Percentiles rank a stretch among this genome's conserved stretches.
phyloP scores from a whole-genome alignment of 495 filamentous ascomycete genomes.

The Penicillium daleae region DNA sequence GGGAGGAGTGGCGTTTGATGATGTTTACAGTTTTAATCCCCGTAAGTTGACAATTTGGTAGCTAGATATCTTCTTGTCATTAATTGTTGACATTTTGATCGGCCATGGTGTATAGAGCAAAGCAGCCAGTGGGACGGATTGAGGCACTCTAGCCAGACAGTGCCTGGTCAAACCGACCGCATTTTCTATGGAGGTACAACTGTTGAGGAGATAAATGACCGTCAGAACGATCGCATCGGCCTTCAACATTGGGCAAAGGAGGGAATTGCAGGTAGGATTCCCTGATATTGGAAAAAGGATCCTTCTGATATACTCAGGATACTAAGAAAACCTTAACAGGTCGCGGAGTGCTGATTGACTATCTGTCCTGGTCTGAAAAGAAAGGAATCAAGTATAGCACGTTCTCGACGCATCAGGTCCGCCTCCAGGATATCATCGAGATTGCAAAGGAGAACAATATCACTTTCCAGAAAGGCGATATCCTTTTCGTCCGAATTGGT shows the following conservation, averaged over 20 bases:
- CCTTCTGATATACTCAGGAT: too few species aligned
- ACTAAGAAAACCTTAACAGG: slow-evolving; percentile 30
- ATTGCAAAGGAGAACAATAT: slow-evolving; percentile 41
- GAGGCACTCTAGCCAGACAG: slow-evolving; percentile 51
- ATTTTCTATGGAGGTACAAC: slow-evolving; percentile 57
- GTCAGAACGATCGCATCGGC: slow-evolving; percentile 53
- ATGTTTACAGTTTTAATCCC: slow-evolving; percentile 69
- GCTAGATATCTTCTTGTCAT: not conserved
- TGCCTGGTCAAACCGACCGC: slow-evolving; percentile 37
- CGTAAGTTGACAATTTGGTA: slow-evolving; percentile 32
- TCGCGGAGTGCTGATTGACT: slow-evolving; percentile 60
- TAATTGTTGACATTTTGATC: slow-evolving; percentile 1
- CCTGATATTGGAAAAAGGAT: not conserved
- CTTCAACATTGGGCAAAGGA: slow-evolving; percentile 49
- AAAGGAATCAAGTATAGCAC: slow-evolving; percentile 41
- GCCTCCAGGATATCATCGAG: slow-evolving; percentile 43
- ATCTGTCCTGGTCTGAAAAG: slow-evolving; percentile 52
- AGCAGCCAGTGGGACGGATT: slow-evolving; percentile 77
- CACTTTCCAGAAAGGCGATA: slow-evolving; percentile 51
- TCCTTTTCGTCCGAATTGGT: slow-evolving; percentile 57
- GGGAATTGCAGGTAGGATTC: slow-evolving; percentile 46
- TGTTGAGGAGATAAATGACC: slow-evolving; percentile 50
- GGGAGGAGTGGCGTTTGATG: slow-evolving; percentile 57
- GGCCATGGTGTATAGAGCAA: slow-evolving; percentile 41
- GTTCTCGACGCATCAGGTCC: slow-evolving; percentile 45